Base-by-base conservation (phyloP, 2,329 filamentous ascomycete species). In the Ascochyta rabiei region DNA sequence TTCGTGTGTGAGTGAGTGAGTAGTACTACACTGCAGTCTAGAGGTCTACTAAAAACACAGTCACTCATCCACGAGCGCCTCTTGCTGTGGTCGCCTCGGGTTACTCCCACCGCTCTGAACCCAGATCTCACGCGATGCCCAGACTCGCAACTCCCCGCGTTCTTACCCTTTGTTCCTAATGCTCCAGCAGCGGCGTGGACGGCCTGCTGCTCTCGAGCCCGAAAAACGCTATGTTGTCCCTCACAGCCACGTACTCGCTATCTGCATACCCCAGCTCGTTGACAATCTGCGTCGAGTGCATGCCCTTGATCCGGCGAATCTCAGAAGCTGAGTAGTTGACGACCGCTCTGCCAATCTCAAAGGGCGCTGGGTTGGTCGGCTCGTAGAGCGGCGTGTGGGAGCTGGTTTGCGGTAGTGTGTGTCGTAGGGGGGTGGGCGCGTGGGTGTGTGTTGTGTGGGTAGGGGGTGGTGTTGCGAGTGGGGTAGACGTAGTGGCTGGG, bases 271-370 rank as follows among this genome's bases (percentile, higher is more conserved):
- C 95, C 28, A 99, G 78, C 39, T 95, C 79, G 9, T 83, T 82
- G 42, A 87, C 82, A 60, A 99, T 97, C 71, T 96, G 89, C 6
- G 82, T 84, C 70, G 92, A 96, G 72, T 89, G 86, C 61, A 89
- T 81, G 1, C 95, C 95, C 77, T 89, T 91, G 71, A 99, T 96
- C 45, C 89, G 81, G 53, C 81, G 79, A 57, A 99, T 92, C 76
- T 99, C 93, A 1, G 82, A 80, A 1, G 90, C 87, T n/a, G 90
- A 89, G 73, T 98, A 99, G 75, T 98, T 97, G 53, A 96, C 92
- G 43, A 99, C 79, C 4, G 91, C 93, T 31, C 93, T 83, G 0
- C 95, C 95, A 18, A 98, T 90, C 68, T 98, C 95, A 42, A 77
- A 67, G 0, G 75, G 75, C n/a, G 74, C 63, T 0, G 73, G 73